Percentiles rank a stretch among this genome's conserved stretches.
phyloP scores from a whole-genome alignment of 192 early-diverging fungal species.

The Umbelopsis sp. region DNA sequence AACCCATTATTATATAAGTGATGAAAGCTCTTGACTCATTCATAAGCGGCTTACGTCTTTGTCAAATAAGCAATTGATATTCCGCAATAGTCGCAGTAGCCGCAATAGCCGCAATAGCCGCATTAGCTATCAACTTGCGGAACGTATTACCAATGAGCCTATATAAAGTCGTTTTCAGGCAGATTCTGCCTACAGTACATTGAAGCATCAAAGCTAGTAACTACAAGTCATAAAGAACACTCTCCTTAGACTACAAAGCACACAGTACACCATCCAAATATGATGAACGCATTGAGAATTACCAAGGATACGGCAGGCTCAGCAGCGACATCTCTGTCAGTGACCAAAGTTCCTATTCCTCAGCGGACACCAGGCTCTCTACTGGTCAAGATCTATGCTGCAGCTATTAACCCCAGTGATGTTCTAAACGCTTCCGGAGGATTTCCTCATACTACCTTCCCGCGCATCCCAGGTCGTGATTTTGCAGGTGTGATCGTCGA shows the following conservation, averaged over 20 bases:
- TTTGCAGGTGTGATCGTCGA: constrained; percentile 16
- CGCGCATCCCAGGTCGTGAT: constrained; percentile 22
- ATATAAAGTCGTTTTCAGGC: constrained; percentile 10
- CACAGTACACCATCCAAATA: constrained; percentile 10
- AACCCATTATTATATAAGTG: constrained; percentile 4
- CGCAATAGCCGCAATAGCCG: constrained; percentile 3
- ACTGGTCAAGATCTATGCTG: constrained; percentile 18
- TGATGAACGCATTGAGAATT: constrained; percentile 13
- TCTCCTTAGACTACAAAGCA: constrained; percentile 2
- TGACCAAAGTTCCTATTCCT: constrained; percentile 10
- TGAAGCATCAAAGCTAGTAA: neutral
- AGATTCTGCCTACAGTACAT: constrained; percentile 2
- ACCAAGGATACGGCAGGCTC: constrained; percentile 7
- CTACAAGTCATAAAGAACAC: constrained; percentile 4
- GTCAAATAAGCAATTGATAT: constrained; percentile 7
- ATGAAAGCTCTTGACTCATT: constrained; percentile 5
- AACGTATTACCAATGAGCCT: constrained; percentile 2
- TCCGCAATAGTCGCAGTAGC: constrained; percentile 4
- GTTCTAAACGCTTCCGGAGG: constrained; percentile 12
- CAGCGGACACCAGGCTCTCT: constrained; percentile 8
- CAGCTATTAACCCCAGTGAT: constrained; percentile 21
- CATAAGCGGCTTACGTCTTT: constrained; percentile 2
- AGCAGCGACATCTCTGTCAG: neutral
- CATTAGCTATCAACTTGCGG: neutral
- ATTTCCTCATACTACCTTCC: constrained; percentile 14